Percentiles rank a stretch among this genome's conserved stretches.
phyloP scores from a whole-genome alignment of 768 basidiomycete genomes.

The Chlorophyllum brunneum region DNA sequence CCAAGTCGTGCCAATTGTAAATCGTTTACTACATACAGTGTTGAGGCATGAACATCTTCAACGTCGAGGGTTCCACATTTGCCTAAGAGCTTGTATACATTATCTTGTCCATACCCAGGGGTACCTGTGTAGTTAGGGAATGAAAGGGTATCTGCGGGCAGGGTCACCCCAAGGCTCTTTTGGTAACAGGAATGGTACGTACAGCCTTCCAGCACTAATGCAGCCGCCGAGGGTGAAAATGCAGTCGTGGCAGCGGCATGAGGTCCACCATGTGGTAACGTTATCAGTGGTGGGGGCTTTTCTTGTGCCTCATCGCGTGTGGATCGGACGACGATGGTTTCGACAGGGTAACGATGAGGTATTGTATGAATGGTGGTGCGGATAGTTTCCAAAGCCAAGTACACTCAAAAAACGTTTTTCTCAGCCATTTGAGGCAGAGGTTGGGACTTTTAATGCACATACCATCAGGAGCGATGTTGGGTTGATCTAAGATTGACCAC shows the following conservation, averaged over 20 bases:
- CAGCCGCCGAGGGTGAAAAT: slow-evolving; percentile 40
- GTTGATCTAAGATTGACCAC: slow-evolving; percentile 42
- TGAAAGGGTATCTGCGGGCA: slow-evolving; percentile 48
- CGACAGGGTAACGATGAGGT: slow-evolving; percentile 44
- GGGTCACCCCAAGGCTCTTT: background rate
- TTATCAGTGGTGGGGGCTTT: slow-evolving; percentile 41
- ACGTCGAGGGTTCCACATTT: slow-evolving; percentile 64
- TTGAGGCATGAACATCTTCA: slow-evolving; percentile 55
- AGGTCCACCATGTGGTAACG: slow-evolving; percentile 61
- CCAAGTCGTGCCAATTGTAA: slow-evolving; percentile 46
- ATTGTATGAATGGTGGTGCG: slow-evolving; percentile 43
- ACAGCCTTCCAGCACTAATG: slow-evolving; percentile 62
- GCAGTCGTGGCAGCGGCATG: slow-evolving; percentile 45
- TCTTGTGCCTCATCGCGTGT: slow-evolving; percentile 16
- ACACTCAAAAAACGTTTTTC: slow-evolving; percentile 28
- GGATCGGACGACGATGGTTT: slow-evolving; percentile 50
- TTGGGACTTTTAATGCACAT: slow-evolving; percentile 14
- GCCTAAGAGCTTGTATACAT: slow-evolving; percentile 51
- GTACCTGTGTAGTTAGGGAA: slow-evolving; percentile 68
- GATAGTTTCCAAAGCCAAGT: slow-evolving; percentile 36
- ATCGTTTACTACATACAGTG: slow-evolving; percentile 40
- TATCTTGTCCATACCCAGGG: slow-evolving; percentile 60
- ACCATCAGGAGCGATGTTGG: slow-evolving; percentile 39
- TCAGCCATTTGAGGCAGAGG: background rate
- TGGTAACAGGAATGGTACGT: slow-evolving; percentile 18